Percentiles rank a stretch among this genome's conserved stretches.
Conservation (phyloP, 805 yeast genomes). For the Kodamaea nitidulidarum region DNA sequence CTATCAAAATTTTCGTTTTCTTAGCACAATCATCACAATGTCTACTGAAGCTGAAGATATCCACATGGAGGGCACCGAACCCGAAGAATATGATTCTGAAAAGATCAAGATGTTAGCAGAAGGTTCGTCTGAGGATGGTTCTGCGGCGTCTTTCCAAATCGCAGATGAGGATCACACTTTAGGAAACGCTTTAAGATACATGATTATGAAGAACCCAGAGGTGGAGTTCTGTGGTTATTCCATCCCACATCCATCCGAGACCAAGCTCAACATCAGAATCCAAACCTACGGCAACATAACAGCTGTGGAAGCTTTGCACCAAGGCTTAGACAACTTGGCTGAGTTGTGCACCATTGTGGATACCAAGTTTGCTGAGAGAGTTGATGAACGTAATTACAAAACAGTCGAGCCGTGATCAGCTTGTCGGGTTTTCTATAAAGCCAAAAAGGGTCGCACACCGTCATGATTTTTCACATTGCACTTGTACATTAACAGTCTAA, state of each 20-base stretch:
- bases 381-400: constrained; percentile 52
- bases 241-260: constrained; percentile 96
- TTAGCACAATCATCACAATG: constrained; percentile 9
- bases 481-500: constrained; percentile 6
- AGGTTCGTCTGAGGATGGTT: constrained; percentile 88
- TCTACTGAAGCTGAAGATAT: constrained; percentile 22
- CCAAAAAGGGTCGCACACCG: not conserved
- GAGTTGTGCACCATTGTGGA: constrained; percentile 83
- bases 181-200: constrained; percentile 89
- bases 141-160: constrained; percentile 92
- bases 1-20: constrained; percentile 2
- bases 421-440: no score
- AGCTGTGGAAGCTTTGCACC: constrained; percentile 88
- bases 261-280: constrained; percentile 81
- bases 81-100: constrained; percentile 47
- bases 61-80: constrained; percentile 19
- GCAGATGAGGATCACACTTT: constrained; percentile 93
- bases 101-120: constrained; percentile 63
- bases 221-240: constrained; percentile 98
- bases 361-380: constrained; percentile 65
- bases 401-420: constrained; percentile 45
- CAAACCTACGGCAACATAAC: constrained; percentile 86
- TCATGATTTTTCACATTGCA: not conserved
- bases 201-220: constrained; percentile 95
- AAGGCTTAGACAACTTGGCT: constrained; percentile 81